Evolutionary conservation across 2,329 filamentous ascomycete species (phyloP).

Genomic region (Aspergillus novofumigatus): DNA sequence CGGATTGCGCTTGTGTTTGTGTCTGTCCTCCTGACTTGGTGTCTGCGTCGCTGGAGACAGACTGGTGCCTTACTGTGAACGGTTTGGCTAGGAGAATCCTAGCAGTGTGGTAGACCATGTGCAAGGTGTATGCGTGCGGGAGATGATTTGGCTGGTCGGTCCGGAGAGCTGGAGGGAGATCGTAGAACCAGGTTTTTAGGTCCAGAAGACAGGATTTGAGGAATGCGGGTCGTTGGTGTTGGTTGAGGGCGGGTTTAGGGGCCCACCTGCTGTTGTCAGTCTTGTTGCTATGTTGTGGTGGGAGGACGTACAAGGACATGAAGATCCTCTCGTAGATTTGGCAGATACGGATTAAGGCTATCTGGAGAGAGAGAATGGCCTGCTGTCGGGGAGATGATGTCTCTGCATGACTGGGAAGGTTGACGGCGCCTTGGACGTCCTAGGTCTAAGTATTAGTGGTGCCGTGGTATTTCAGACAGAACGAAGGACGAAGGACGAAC

Average conservation of each 20-base stretch:
- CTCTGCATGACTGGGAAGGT: too few species aligned
- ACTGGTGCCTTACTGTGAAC: constrained; percentile 13
- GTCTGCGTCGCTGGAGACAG: neutral
- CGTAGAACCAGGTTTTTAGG: constrained; percentile 34
- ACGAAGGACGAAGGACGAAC: constrained; percentile 15
- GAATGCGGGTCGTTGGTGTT: constrained; percentile 21
- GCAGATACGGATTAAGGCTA: constrained; percentile 6
- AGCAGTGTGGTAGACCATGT: constrained; percentile 35
- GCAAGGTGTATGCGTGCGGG: constrained; percentile 29
- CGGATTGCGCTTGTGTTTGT: constrained; percentile 6
- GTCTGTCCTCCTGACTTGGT: neutral
- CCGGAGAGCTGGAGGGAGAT: constrained; percentile 28
- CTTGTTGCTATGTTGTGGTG: too few species aligned
- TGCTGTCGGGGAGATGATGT: too few species aligned
- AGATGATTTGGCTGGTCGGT: constrained; percentile 21
- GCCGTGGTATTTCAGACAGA: too few species aligned
- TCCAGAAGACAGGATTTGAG: constrained; percentile 30
- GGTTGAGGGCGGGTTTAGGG: constrained; percentile 23
- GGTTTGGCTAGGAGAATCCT: constrained; percentile 31
- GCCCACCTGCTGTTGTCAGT: constrained; percentile 22
- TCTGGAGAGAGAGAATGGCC: too few species aligned
- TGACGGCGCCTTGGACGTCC: too few species aligned
- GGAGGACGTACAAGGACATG: constrained; percentile 22
- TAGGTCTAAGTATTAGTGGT: too few species aligned
- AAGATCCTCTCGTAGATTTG: constrained; percentile 31